phyloP scores from a whole-genome alignment of 2,329 filamentous ascomycete genomes.

The Tolypocladium capitatum region DNA sequence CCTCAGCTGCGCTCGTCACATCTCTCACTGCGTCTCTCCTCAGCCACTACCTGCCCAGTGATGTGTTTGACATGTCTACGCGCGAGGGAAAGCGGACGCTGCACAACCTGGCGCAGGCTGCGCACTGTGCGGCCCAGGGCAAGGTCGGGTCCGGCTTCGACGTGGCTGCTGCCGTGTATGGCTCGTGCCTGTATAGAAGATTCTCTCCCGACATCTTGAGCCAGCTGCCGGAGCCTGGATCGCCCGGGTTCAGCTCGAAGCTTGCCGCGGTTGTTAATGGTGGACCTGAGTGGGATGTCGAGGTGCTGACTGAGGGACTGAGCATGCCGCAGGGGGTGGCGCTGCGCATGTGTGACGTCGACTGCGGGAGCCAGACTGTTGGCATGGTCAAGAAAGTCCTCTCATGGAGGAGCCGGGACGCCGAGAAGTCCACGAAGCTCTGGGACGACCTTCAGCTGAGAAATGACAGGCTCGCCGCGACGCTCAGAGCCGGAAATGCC shows the following conservation, averaged over 20 bases:
- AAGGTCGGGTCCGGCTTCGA: constrained; percentile 96
- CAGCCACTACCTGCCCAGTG: constrained; percentile 53
- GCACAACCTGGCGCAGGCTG: constrained; percentile 87
- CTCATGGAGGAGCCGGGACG: constrained; percentile 58
- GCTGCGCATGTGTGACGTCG: constrained; percentile 89
- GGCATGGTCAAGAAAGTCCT: constrained; percentile 92
- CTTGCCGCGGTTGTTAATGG: constrained; percentile 56
- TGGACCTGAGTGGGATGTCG: constrained; percentile 59
- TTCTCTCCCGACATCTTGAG: constrained; percentile 72
- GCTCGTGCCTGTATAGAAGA: constrained; percentile 80
- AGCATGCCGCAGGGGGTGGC: constrained; percentile 60
- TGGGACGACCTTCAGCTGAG: constrained; percentile 63
- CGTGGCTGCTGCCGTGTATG: constrained; percentile 83
- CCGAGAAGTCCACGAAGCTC: constrained; percentile 49
- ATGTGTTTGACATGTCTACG: constrained; percentile 43
- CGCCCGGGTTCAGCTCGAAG: constrained; percentile 50
- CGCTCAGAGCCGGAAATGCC: constrained; percentile 40
- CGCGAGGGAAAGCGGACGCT: constrained; percentile 45
- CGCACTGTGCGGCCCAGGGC: constrained; percentile 90
- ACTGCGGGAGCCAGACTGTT: constrained; percentile 85
- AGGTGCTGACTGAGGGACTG: constrained; percentile 57
- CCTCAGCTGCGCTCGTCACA: constrained; percentile 87
- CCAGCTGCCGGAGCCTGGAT: constrained; percentile 51
- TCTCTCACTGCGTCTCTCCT: constrained; percentile 68
- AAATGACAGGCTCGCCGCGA: constrained; percentile 57